Percentiles rank a stretch among this genome's conserved stretches.
Conservation (phyloP, 129 eudicot genomes). For the Deinandra increscens region DNA sequence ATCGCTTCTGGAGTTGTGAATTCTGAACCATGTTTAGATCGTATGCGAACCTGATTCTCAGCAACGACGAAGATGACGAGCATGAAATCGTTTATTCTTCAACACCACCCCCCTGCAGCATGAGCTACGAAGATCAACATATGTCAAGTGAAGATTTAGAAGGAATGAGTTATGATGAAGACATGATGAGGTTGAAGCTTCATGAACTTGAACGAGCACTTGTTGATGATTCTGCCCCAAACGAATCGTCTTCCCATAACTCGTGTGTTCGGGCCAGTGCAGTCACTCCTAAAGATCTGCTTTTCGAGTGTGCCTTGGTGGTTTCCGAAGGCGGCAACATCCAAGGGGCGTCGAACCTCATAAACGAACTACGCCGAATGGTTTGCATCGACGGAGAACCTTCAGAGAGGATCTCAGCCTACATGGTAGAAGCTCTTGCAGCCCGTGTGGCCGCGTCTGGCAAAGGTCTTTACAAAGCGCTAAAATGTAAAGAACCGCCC, state of each 20-base stretch:
- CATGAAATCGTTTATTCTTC: no score
- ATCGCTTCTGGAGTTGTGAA: not conserved
- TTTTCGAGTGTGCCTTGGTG: constrained; percentile 71
- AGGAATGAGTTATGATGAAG: constrained; percentile 52
- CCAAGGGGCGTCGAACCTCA: constrained; percentile 56
- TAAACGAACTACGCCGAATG: constrained; percentile 56
- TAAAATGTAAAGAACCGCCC: constrained; percentile 90
- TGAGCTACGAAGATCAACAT: constrained; percentile 39
- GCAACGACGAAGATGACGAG: no score
- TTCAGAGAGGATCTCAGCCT: constrained; percentile 76
- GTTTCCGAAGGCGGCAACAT: constrained; percentile 66
- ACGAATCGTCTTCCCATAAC: constrained; percentile 26
- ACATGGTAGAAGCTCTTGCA: constrained; percentile 96
- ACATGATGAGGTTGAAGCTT: constrained; percentile 68
- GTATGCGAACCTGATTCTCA: not conserved
- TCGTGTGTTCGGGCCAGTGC: constrained; percentile 6
- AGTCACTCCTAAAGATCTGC: constrained; percentile 54
- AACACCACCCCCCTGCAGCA: constrained; percentile 44
- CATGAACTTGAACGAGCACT: constrained; percentile 84
- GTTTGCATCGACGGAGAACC: constrained; percentile 95
- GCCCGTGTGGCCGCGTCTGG: constrained; percentile 91
- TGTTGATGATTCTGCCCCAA: constrained; percentile 75
- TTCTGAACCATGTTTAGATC: constrained; percentile 36
- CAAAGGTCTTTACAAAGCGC: constrained; percentile 74
- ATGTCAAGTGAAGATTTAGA: no score